These are phyloP conservation scores for Ogataea wickerhamii DNA, from an alignment of 805 yeast species.

Conservation along the genomic window DNA sequence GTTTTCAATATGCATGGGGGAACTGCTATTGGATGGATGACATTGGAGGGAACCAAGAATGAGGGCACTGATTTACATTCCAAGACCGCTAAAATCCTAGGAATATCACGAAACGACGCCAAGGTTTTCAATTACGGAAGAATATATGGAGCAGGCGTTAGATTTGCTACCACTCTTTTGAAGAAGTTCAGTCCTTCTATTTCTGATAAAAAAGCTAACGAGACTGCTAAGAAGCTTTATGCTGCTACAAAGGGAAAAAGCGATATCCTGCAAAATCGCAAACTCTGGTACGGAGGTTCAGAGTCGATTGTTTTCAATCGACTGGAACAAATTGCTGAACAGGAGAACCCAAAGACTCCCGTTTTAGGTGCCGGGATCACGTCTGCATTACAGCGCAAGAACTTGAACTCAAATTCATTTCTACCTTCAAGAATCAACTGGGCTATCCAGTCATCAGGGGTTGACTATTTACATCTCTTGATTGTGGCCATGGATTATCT, in stretches of 20 bases:
- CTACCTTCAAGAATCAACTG: slow-evolving; percentile 92
- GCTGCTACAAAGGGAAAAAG: slow-evolving; percentile 76
- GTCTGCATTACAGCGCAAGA: slow-evolving; percentile 63
- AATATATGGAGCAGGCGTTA: slow-evolving; percentile 95
- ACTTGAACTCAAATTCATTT: slow-evolving; percentile 63
- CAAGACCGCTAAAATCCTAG: slow-evolving; percentile 84
- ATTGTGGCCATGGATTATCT: slow-evolving; percentile 86
- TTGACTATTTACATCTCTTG: slow-evolving; percentile 85
- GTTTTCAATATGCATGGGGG: slow-evolving; percentile 88
- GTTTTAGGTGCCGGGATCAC: slow-evolving; percentile 93
- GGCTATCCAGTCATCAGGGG: slow-evolving; percentile 98
- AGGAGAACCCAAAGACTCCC: slow-evolving; percentile 80
- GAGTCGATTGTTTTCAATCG: slow-evolving; percentile 90
- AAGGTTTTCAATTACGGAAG: slow-evolving; percentile 95
- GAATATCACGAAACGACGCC: slow-evolving; percentile 88
- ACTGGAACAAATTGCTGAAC: slow-evolving; percentile 81
- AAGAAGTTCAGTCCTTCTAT: slow-evolving; percentile 77
- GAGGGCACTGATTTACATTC: slow-evolving; percentile 95
- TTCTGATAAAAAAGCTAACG: slow-evolving; percentile 60
- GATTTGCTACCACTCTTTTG: slow-evolving; percentile 79
- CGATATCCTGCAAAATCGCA: slow-evolving; percentile 22
- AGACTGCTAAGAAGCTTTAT: slow-evolving; percentile 65
- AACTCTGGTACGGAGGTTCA: slow-evolving; percentile 80
- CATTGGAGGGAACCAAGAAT: slow-evolving; percentile 87
- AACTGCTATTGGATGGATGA: slow-evolving; percentile 99